Base-by-base conservation (phyloP, 192 early-diverging fungal species). In the Mortierella claussenii region DNA sequence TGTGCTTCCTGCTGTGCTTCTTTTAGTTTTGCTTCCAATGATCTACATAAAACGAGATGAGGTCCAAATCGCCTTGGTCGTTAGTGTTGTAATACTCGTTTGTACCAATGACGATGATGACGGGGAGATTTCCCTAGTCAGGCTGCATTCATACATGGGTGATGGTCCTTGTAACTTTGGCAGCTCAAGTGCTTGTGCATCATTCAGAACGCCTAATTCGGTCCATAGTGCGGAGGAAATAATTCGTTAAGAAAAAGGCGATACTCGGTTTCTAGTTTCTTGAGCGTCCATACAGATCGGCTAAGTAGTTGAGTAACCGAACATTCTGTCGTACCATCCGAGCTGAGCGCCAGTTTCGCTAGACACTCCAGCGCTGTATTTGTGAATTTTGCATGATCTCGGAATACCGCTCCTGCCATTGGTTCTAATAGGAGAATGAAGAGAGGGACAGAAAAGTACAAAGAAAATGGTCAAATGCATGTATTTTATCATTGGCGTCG, bases 371-470 rank as follows among this genome's bases (percentile, higher is more conserved):
- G 24, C 2, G 73, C 64, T 2, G 51, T 67, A 31, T 76, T 67
- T 34, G 73, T 76, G 32, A 56, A 76, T 17, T 30, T 60, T 37
- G 73, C 73, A 24, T 76, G 64, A 48, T 76, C 73, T 30, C 73
- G 49, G 20, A 76, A 76, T 13, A 44, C 40, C 4, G 48, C 45
- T 50, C 64, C 64, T 44, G 64, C 48, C 21, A 43, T 23, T 3
- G 65, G 73, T 13, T 61, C 73, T 76, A 69, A 17, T 20, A 45
- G 15, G 13, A 13, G 43, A n/a, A 3, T 45, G 20, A 45, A n/a
- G n/a, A n/a, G n/a, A n/a, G n/a, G n/a, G n/a, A n/a, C n/a, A n/a
- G n/a, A n/a, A n/a, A n/a, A n/a, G n/a, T n/a, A n/a, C n/a, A n/a
- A n/a, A n/a, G n/a, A n/a, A n/a, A n/a, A n/a, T n/a, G n/a, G n/a